Evolutionary conservation across 1,139 yeast genomes (phyloP).

Genomic region (Blastobotrys persicus): DNA sequence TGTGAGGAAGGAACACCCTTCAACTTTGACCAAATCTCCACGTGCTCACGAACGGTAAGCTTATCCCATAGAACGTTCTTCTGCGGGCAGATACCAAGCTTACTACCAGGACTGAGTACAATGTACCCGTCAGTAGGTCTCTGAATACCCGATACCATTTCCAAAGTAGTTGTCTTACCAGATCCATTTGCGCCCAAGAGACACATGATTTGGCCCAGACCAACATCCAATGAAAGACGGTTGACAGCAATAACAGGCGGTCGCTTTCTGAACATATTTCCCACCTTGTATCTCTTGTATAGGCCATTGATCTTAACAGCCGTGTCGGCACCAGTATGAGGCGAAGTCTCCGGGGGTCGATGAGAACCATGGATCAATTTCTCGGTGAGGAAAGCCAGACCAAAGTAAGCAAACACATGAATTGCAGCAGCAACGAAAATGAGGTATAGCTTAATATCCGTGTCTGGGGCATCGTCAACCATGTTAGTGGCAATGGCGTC

Average conservation of each 20-base stretch:
- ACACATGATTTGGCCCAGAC: conserved; percentile 36
- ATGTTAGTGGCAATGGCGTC: conserved; percentile 26
- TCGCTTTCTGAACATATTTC: conserved; percentile 18
- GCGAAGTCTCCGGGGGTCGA: conserved; percentile 15
- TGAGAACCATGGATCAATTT: conserved; percentile 29
- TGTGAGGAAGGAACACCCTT: conserved; percentile 29
- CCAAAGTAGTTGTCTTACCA: conserved; percentile 42
- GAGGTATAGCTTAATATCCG: conserved; percentile 32
- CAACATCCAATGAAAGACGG: conserved; percentile 30
- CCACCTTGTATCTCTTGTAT: conserved; percentile 29
- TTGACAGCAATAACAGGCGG: conserved; percentile 34
- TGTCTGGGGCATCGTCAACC: conserved; percentile 31
- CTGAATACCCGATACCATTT: conserved; percentile 40
- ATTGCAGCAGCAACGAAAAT: conserved; percentile 34
- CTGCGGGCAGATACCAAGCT: conserved; percentile 41
- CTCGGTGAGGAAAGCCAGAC: conserved; percentile 30
- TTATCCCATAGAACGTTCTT: conserved; percentile 40
- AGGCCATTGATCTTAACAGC: conserved; percentile 27
- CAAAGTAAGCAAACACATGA: conserved; percentile 32
- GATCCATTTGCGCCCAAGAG: conserved; percentile 42
- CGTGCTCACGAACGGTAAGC: conserved; percentile 37
- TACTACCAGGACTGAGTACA: conserved; percentile 28
- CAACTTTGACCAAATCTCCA: conserved; percentile 35
- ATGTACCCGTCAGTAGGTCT: conserved; percentile 31
- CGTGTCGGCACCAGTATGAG: conserved; percentile 19